Evolutionary conservation across 2,329 filamentous ascomycete genomes (phyloP).

Genomic region (Fusarium sp.): DNA sequence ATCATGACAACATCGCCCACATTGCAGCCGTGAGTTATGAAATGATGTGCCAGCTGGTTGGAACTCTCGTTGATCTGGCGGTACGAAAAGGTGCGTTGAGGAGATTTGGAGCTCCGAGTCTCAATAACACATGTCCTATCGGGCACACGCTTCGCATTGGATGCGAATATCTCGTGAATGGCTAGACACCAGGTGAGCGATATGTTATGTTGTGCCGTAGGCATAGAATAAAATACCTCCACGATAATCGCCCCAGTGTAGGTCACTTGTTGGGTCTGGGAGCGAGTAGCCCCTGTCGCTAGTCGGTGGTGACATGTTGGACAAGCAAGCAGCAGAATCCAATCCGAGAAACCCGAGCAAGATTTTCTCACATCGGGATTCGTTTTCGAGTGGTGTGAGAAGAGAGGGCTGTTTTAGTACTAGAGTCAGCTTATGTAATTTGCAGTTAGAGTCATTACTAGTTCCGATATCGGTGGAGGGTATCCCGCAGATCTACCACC

Average conservation of each 20-base stretch:
- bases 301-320: not conserved
- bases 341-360: not conserved
- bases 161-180: conserved; percentile 43
- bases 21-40: conserved; percentile 73
- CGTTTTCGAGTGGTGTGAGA: not conserved
- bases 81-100: conserved; percentile 81
- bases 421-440: conserved; percentile 1
- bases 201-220: not conserved
- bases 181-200: not conserved
- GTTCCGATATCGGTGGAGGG: not conserved
- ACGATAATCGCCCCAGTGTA: conserved; percentile 3
- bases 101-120: conserved; percentile 58
- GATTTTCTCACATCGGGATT: conserved; percentile 2
- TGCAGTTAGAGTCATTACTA: not conserved
- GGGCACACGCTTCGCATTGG: conserved; percentile 76
- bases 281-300: not conserved
- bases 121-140: conserved; percentile 66
- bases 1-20: conserved; percentile 94
- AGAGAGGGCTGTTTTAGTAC: not conserved
- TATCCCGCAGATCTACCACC: not conserved
- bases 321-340: not conserved
- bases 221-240: not conserved
- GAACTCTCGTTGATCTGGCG: conserved; percentile 87
- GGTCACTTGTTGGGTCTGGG: conserved; percentile 5
- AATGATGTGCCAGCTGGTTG: conserved; percentile 83